Conservation (phyloP, 352 stramenopile genomes). For the Globisporangium paddicum region DNA sequence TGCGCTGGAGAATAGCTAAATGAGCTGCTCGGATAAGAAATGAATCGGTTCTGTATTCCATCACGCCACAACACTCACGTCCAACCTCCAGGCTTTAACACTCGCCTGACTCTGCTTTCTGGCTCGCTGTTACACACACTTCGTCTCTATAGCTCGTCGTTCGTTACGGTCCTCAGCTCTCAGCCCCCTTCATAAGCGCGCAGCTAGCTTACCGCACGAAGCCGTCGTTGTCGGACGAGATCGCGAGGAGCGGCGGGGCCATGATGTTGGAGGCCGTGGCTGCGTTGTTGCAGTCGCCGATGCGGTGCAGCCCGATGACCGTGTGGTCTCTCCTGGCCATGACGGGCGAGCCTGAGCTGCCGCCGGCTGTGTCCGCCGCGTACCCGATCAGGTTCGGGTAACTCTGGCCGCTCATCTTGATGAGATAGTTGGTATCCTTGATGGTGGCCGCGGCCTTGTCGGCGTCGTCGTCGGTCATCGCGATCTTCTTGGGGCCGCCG, state of each 20-base stretch:
- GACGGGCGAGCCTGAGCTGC: conserved; percentile 30
- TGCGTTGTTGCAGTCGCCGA: conserved; percentile 38
- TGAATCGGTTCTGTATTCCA: no score
- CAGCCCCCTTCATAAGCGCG: no score
- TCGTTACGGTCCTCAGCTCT: not conserved
- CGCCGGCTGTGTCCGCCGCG: conserved; percentile 30
- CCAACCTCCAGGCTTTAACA: no score
- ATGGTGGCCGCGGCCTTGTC: conserved; percentile 25
- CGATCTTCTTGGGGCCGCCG: conserved; percentile 57
- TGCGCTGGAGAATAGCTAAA: no score
- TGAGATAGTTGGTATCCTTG: conserved; percentile 26
- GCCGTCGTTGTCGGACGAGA: conserved; percentile 28
- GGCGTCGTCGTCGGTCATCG: conserved; percentile 42
- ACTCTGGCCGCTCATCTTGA: conserved; percentile 23
- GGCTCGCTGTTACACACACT: not conserved
- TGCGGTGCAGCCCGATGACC: conserved; percentile 34
- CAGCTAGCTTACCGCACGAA: not conserved
- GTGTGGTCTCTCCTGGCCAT: conserved; percentile 17
- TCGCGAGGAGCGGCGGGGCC: conserved; percentile 13
- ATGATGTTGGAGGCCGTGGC: conserved; percentile 19
- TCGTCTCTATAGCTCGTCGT: not conserved
- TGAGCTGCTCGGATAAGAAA: no score
- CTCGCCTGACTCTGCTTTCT: no score
- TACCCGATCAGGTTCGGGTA: conserved; percentile 25
- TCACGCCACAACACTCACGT: no score